Percentiles rank a stretch among this genome's conserved stretches.
Evolutionary conservation across 2,329 filamentous ascomycete species (phyloP).

Genomic region (Fusarium burgessii): DNA sequence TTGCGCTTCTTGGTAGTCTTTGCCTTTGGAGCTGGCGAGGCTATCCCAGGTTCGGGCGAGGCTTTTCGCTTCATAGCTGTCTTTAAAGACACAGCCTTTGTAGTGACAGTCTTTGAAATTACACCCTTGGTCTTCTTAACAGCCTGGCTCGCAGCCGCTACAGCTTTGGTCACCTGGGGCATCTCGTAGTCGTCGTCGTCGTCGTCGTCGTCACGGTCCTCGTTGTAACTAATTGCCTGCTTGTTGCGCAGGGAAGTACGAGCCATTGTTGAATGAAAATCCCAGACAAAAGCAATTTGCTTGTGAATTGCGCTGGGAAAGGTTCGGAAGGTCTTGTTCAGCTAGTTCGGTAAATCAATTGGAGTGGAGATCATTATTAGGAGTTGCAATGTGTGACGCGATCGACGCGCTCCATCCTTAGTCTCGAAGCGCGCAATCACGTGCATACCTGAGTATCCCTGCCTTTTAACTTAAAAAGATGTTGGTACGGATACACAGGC

Average conservation of each 20-base stretch:
- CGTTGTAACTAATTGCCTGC: constrained; percentile 50
- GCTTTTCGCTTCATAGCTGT: constrained; percentile 50
- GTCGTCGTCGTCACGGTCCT: constrained; percentile 43
- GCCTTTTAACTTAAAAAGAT: not conserved
- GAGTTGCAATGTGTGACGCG: constrained; percentile 32
- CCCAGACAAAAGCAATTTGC: not conserved
- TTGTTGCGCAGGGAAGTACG: constrained; percentile 52
- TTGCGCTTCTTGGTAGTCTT: constrained; percentile 59
- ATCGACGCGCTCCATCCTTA: constrained; percentile 35
- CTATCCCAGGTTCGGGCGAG: constrained; percentile 39
- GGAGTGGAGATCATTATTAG: not conserved
- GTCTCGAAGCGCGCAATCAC: constrained; percentile 41
- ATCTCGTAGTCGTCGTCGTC: constrained; percentile 18
- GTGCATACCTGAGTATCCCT: constrained; percentile 8
- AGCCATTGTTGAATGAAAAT: constrained; percentile 45
- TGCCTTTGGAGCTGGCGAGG: constrained; percentile 35
- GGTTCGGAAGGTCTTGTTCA: too few species aligned
- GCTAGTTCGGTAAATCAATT: not conserved
- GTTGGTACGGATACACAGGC: not conserved
- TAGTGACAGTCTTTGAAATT: constrained; percentile 36
- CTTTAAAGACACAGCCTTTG: constrained; percentile 44
- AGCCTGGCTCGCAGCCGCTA: constrained; percentile 41
- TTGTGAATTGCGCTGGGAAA: not conserved
- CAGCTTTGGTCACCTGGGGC: constrained; percentile 29
- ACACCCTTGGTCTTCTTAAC: constrained; percentile 46